phyloP scores from a whole-genome alignment of 805 yeast species.

The Metschnikowia similis region DNA sequence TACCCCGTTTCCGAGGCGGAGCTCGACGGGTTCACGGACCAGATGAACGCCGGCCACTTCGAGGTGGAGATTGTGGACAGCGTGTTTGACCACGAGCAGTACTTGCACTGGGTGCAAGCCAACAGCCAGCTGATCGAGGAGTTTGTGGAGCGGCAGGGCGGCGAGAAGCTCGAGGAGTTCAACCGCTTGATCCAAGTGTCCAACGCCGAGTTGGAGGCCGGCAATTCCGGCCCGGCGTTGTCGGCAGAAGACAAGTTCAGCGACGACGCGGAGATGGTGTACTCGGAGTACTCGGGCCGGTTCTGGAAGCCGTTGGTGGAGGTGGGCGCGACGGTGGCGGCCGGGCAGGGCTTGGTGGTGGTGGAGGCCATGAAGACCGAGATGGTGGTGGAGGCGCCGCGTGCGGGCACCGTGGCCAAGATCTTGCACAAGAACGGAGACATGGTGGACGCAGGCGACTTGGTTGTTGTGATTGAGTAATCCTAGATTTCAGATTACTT shows the following conservation, averaged over 20 bases:
- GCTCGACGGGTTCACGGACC: constrained; percentile 64
- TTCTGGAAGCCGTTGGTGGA: constrained; percentile 89
- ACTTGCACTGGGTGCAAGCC: constrained; percentile 71
- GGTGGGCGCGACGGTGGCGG: constrained; percentile 69
- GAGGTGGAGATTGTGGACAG: constrained; percentile 69
- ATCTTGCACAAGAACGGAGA: constrained; percentile 83
- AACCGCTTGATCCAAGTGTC: constrained; percentile 77
- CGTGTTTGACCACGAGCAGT: constrained; percentile 77
- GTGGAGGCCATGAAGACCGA: constrained; percentile 99
- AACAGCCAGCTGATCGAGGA: constrained; percentile 68
- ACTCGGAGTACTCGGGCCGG: constrained; percentile 94
- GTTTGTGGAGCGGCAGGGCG: constrained; percentile 64
- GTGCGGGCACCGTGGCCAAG: constrained; percentile 66
- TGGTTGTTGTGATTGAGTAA: constrained; percentile 76
- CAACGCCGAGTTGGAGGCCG: constrained; percentile 63
- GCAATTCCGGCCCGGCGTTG: constrained; percentile 41
- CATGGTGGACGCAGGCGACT: constrained; percentile 95
- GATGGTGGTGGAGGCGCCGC: constrained; percentile 78
- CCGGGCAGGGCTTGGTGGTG: constrained; percentile 78
- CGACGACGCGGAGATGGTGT: constrained; percentile 77
- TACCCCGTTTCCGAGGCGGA: constrained; percentile 88
- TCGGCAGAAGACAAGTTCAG: constrained; percentile 54
- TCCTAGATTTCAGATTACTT: too few species aligned
- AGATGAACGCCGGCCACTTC: constrained; percentile 77
- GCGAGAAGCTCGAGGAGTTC: constrained; percentile 82